Evolutionary conservation across 495 filamentous ascomycete genomes (phyloP).

Genomic region (Neurospora sp.): DNA sequence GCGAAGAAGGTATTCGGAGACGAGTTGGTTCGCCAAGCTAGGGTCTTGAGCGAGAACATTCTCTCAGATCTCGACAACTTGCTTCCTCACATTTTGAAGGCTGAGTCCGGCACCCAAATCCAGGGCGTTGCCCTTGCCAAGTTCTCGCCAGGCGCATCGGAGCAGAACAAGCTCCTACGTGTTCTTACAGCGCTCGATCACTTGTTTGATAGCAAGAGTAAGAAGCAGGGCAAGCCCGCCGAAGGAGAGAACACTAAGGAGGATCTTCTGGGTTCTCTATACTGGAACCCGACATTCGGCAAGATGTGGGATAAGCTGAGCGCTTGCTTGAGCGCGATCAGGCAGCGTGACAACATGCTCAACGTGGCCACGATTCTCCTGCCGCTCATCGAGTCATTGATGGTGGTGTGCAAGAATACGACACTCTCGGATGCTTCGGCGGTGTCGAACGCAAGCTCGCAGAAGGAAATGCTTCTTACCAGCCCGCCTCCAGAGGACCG

Average conservation of each 20-base stretch:
- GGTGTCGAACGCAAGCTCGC: slow-evolving; percentile 28
- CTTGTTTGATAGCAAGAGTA: slow-evolving; percentile 67
- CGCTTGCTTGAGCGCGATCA: slow-evolving; percentile 78
- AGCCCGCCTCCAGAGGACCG: slow-evolving; percentile 72
- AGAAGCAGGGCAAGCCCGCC: slow-evolving; percentile 47
- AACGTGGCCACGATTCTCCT: slow-evolving; percentile 93
- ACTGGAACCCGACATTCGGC: slow-evolving; percentile 83
- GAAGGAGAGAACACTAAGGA: slow-evolving; percentile 54
- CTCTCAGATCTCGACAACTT: slow-evolving; percentile 76
- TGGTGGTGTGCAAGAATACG: slow-evolving; percentile 99
- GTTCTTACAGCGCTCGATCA: slow-evolving; percentile 95
- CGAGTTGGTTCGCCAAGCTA: slow-evolving; percentile 80
- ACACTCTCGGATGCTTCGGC: slow-evolving; percentile 52
- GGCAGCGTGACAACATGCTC: slow-evolving; percentile 84
- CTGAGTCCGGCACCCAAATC: slow-evolving; percentile 82
- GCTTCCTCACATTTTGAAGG: slow-evolving; percentile 76
- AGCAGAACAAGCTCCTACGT: slow-evolving; percentile 88
- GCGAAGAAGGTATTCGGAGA: slow-evolving; percentile 85
- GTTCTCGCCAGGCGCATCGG: slow-evolving; percentile 90
- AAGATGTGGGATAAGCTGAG: slow-evolving; percentile 91
- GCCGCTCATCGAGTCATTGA: slow-evolving; percentile 87
- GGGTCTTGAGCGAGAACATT: slow-evolving; percentile 73
- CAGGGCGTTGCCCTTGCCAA: slow-evolving; percentile 89
- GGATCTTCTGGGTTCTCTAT: slow-evolving; percentile 76
- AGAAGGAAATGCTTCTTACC: slow-evolving; percentile 62